Conservation (phyloP, 176 grass and related monocot species). For the Bolboschoenus planiculmis region DNA sequence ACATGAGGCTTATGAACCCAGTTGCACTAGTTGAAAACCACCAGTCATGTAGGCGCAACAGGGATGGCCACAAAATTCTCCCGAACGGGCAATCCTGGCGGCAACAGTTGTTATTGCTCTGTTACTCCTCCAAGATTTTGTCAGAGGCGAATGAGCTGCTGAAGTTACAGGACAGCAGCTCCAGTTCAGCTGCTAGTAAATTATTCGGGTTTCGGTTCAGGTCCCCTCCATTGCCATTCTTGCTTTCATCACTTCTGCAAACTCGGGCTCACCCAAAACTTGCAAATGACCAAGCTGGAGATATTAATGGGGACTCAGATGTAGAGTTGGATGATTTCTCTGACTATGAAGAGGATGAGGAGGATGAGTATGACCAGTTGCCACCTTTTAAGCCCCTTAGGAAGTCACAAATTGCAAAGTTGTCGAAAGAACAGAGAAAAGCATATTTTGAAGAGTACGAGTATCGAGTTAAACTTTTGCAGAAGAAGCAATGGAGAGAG, state of each 20-base stretch:
- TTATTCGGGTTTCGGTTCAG: slow-evolving; percentile 57
- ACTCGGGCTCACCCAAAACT: slow-evolving; percentile 70
- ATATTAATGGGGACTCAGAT: slow-evolving; percentile 71
- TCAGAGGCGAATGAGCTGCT: slow-evolving; percentile 77
- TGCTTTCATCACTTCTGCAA: slow-evolving; percentile 77
- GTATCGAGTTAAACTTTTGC: slow-evolving; percentile 90
- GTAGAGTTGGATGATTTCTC: slow-evolving; percentile 36
- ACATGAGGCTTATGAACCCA: slow-evolving; percentile 89
- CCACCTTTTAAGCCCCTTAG: slow-evolving; percentile 89
- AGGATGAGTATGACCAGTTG: slow-evolving; percentile 94
- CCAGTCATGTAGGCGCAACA: slow-evolving; percentile 69
- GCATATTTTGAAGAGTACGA: slow-evolving; percentile 98
- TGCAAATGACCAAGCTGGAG: slow-evolving; percentile 50
- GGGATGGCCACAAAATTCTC: slow-evolving; percentile 61
- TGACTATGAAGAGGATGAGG: slow-evolving; percentile 57
- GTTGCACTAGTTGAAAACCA: slow-evolving; percentile 94
- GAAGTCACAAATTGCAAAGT: slow-evolving; percentile 74
- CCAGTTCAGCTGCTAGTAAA: slow-evolving; percentile 42
- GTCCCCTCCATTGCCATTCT: slow-evolving; percentile 62
- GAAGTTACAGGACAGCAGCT: slow-evolving; percentile 71
- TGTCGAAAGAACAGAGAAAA: slow-evolving; percentile 75
- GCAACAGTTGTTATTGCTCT: slow-evolving; percentile 73
- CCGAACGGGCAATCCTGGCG: slow-evolving; percentile 87
- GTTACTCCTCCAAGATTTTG: slow-evolving; percentile 93
- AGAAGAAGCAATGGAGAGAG: slow-evolving; percentile 99